Evolutionary conservation across 2,329 filamentous ascomycete genomes (phyloP).

Genomic region (Diaporthe sp.): DNA sequence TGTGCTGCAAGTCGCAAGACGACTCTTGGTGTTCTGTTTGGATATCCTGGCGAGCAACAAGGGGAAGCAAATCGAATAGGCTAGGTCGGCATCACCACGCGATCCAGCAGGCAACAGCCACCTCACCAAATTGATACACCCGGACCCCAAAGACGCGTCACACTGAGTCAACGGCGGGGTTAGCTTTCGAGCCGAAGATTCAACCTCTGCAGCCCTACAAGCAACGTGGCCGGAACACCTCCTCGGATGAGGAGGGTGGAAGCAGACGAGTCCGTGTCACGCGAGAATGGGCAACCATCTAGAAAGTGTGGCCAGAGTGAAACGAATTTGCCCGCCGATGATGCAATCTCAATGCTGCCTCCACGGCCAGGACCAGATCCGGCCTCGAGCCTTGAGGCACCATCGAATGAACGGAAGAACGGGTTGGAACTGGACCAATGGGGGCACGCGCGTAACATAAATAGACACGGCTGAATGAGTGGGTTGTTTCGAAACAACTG

Average conservation of each 20-base stretch:
- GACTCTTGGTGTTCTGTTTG: too few relatives aligned
- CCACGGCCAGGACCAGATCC: not conserved
- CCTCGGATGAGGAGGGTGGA: not conserved
- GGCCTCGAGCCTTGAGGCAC: not conserved
- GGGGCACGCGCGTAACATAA: not conserved
- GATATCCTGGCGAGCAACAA: not conserved
- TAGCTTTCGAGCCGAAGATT: not conserved
- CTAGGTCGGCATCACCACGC: not conserved
- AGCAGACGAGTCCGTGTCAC: not conserved
- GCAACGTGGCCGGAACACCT: not conserved
- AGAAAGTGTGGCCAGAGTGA: conserved; percentile 5
- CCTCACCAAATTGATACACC: not conserved
- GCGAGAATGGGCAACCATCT: not conserved
- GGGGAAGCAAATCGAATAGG: not conserved
- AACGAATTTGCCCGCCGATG: conserved; percentile 1
- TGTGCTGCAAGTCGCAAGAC: too few relatives aligned
- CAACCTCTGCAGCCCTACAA: not conserved
- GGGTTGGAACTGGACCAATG: too few relatives aligned
- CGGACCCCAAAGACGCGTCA: not conserved
- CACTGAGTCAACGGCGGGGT: not conserved
- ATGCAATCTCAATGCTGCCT: not conserved
- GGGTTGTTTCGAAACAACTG: conserved; percentile 25
- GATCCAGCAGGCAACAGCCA: not conserved
- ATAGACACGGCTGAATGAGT: conserved; percentile 22
- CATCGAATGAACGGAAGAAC: not conserved